Percentiles rank a stretch among this genome's conserved stretches.
Evolutionary conservation across 2,329 filamentous ascomycete species (phyloP).

Genomic region (Penicillium expansum): DNA sequence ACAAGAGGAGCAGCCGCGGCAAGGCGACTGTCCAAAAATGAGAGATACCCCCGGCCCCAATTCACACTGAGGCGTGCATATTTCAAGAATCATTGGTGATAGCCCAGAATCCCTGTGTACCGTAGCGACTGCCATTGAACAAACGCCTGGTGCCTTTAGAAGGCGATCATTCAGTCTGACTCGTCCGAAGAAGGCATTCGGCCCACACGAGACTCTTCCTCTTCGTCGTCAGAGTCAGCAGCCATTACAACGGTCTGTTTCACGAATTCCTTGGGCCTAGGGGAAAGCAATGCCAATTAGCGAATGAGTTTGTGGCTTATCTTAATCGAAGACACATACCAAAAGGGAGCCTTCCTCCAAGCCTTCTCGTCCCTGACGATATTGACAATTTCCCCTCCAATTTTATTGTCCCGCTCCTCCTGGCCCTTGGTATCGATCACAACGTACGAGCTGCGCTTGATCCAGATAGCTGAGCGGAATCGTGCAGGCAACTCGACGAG

Average conservation of each 20-base stretch:
- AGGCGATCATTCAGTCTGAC: conserved; percentile 54
- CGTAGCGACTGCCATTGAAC: background rate
- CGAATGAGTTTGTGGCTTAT: background rate
- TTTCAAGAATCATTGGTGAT: background rate
- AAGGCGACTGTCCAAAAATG: conserved; percentile 28
- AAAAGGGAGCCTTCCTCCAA: conserved; percentile 87
- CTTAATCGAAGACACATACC: conserved; percentile 53
- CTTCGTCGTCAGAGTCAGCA: conserved; percentile 66
- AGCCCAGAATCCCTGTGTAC: background rate
- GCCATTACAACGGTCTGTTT: conserved; percentile 63
- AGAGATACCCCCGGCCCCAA: conserved; percentile 1
- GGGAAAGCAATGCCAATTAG: conserved; percentile 14
- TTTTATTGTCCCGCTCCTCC: conserved; percentile 68
- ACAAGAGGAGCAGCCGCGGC: conserved; percentile 13
- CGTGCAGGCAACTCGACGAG: conserved; percentile 78
- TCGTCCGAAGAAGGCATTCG: conserved; percentile 82
- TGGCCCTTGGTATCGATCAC: conserved; percentile 69
- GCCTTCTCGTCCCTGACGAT: conserved; percentile 85
- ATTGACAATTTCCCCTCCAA: conserved; percentile 87
- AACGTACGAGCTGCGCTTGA: conserved; percentile 84
- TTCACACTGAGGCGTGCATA: background rate
- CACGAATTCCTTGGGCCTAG: conserved; percentile 75
- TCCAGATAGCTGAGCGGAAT: conserved; percentile 91
- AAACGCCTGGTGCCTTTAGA: background rate
- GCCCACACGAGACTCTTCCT: conserved; percentile 75